These are phyloP conservation scores for Sporothrix mexicana DNA, from an alignment of 2,329 filamentous ascomycete genomes.

Conservation along the genomic window DNA sequence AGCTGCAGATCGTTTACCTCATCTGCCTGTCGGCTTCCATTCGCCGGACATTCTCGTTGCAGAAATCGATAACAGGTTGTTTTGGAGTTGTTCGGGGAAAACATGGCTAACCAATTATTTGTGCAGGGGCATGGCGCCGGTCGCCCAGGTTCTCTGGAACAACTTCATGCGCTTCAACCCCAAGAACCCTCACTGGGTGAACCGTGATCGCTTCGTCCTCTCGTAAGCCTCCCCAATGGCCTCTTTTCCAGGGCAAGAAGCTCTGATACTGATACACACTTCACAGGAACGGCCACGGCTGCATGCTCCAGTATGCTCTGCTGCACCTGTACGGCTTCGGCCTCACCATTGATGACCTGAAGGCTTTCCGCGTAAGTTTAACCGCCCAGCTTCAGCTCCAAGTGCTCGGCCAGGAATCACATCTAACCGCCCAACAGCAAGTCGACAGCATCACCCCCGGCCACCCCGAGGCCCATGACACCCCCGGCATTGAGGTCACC, in stretches of 20 bases:
- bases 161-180: constrained; percentile 99
- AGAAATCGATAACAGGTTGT: constrained; percentile 36
- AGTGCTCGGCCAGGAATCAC: neutral
- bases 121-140: constrained; percentile 80
- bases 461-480: constrained; percentile 96
- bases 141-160: constrained; percentile 97
- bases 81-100: too few relatives aligned
- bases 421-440: constrained; percentile 44
- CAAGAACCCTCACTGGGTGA: constrained; percentile 96
- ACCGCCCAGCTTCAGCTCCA: neutral
- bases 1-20: constrained; percentile 1
- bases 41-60: neutral
- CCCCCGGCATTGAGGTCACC: constrained; percentile 95
- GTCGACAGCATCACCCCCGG: constrained; percentile 83
- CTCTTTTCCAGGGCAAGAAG: neutral
- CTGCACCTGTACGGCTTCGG: constrained; percentile 95
- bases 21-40: neutral
- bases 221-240: constrained; percentile 69
- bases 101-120: constrained; percentile 37
- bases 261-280: constrained; percentile 25
- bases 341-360: constrained; percentile 87
- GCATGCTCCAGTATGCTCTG: constrained; percentile 99
- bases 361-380: constrained; percentile 86
- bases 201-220: constrained; percentile 98
- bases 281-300: constrained; percentile 91